A percentile compares a stretch with the other conserved stretches of the same genome.
phyloP scores from a whole-genome alignment of 2,329 filamentous ascomycete species.

The Claviceps sp. region DNA sequence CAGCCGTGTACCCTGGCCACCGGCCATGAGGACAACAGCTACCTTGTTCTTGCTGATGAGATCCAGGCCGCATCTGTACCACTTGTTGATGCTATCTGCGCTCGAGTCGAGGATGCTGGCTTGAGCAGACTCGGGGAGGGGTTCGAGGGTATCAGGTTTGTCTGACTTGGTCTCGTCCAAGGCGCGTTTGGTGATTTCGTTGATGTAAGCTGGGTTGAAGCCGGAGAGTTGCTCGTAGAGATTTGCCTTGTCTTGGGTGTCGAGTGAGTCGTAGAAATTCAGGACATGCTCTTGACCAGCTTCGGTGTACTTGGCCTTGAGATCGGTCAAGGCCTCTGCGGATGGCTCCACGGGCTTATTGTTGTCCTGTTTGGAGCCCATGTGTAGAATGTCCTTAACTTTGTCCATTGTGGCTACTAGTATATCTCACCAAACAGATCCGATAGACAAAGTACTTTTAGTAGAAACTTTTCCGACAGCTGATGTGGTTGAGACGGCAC shows the following conservation, averaged over 20 bases:
- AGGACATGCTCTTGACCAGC: slow-evolving; percentile 71
- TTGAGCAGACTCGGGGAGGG: slow-evolving; percentile 71
- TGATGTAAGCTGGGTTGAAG: slow-evolving; percentile 80
- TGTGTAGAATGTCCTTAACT: slow-evolving; percentile 29
- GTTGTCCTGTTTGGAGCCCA: slow-evolving; percentile 18
- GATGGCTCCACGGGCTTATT: slow-evolving; percentile 39
- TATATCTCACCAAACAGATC: background rate
- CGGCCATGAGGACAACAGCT: slow-evolving; percentile 87
- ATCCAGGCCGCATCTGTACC: slow-evolving; percentile 74
- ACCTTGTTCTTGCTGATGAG: slow-evolving; percentile 66
- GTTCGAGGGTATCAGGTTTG: slow-evolving; percentile 53
- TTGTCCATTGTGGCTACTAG: slow-evolving; percentile 24
- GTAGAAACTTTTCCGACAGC: background rate
- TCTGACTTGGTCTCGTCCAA: slow-evolving; percentile 62
- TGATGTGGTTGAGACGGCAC: background rate
- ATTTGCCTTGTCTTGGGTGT: slow-evolving; percentile 55
- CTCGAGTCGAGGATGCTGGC: slow-evolving; percentile 88
- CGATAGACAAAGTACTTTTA: background rate
- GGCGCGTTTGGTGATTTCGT: slow-evolving; percentile 69
- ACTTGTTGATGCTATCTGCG: slow-evolving; percentile 61
- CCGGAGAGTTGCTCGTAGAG: slow-evolving; percentile 70
- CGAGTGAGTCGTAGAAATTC: slow-evolving; percentile 69
- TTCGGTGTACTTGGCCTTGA: slow-evolving; percentile 62
- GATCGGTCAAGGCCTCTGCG: slow-evolving; percentile 49
- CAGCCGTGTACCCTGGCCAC: slow-evolving; percentile 87